Evolutionary conservation across 352 stramenopile species (phyloP).

Genomic region (Pythium rishiriense): DNA sequence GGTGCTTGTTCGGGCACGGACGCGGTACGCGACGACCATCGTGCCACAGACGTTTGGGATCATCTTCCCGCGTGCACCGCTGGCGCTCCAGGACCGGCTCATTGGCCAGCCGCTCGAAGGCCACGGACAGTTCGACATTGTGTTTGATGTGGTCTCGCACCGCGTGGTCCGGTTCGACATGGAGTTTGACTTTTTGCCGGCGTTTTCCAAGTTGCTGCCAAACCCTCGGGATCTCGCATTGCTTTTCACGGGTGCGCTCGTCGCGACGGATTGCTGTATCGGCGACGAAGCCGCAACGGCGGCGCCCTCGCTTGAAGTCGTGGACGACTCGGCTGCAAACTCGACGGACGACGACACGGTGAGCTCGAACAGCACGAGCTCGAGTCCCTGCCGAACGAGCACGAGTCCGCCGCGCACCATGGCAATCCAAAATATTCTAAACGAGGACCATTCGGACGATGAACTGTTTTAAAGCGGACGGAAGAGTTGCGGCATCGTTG

Average conservation of each 20-base stretch:
- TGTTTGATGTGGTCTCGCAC: slow-evolving; percentile 4
- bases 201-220: slow-evolving; percentile 16
- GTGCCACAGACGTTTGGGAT: slow-evolving; percentile 8
- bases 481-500: background rate
- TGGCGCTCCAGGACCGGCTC: background rate
- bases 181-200: slow-evolving; percentile 9
- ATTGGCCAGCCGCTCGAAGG: slow-evolving; percentile 7
- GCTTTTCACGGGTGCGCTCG: slow-evolving; percentile 12
- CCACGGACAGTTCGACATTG: slow-evolving; percentile 15
- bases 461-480: background rate
- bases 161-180: slow-evolving; percentile 15
- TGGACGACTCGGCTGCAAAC: background rate
- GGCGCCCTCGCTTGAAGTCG: background rate
- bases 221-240: slow-evolving; percentile 6
- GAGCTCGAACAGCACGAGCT: background rate
- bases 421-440: slow-evolving; percentile 1
- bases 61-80: slow-evolving; percentile 11
- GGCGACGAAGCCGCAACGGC: slow-evolving; percentile 2
- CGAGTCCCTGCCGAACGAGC: background rate
- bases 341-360: background rate
- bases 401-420: background rate
- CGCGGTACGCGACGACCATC: slow-evolving; percentile 11
- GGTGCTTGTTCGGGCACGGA: slow-evolving; percentile 10
- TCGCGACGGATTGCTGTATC: slow-evolving; percentile 14
- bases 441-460: background rate